These are phyloP conservation scores for Scheffersomyces cryptocercus DNA, from an alignment of 1,139 yeast genomes.

Conservation along the genomic window DNA sequence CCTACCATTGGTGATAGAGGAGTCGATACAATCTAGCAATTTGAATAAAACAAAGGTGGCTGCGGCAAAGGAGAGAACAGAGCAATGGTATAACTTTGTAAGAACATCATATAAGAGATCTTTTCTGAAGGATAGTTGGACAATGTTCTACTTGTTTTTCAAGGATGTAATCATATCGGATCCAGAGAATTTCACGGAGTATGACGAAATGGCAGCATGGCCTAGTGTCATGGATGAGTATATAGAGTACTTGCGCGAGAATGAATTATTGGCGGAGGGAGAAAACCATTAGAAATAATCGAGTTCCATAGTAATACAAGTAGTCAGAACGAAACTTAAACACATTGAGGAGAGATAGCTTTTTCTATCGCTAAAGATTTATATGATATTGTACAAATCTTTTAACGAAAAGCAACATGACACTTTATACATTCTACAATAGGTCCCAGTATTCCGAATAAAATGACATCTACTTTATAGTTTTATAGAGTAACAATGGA, in stretches of 20 bases:
- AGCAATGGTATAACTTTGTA: constrained; percentile 56
- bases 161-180: constrained; percentile 50
- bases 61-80: constrained; percentile 23
- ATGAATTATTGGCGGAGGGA: constrained; percentile 12
- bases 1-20: constrained; percentile 30
- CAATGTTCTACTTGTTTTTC: constrained; percentile 73
- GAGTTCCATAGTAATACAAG: too few species aligned
- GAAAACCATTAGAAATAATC: neutral
- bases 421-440: too few species aligned
- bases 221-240: constrained; percentile 86
- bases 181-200: constrained; percentile 47
- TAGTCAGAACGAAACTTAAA: too few species aligned
- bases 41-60: neutral
- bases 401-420: too few species aligned
- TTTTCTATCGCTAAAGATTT: too few species aligned
- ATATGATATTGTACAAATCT: too few species aligned
- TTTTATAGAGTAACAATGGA: too few species aligned
- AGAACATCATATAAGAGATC: constrained; percentile 37
- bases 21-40: too few species aligned
- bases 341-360: too few species aligned
- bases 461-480: too few species aligned
- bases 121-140: constrained; percentile 78
- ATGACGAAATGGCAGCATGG: constrained; percentile 88
- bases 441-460: too few species aligned
- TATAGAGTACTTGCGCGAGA: constrained; percentile 58